Evolutionary conservation across 371 early-diverging fungal species (phyloP), one percentile per base, ranked within the genome.

Genomic region (Lichtheimia hyalospora): DNA sequence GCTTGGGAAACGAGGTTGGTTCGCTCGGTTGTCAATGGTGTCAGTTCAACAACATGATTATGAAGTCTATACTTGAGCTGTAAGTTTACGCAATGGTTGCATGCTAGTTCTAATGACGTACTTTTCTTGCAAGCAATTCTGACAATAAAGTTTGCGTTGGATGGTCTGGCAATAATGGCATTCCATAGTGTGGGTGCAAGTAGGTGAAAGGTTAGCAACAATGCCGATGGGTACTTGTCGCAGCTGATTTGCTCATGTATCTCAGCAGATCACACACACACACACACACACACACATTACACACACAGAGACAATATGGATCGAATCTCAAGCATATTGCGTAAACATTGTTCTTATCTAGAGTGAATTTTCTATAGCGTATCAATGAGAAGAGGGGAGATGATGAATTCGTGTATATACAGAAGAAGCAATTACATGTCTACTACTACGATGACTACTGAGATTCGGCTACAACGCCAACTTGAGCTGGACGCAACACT

Each of bases 401-500:
- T 34, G 34, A 34, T 28, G 21, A 43, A 34, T 34, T 34, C 34
- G 10, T 2, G 2, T 34, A 34, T 34, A 34, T 34, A 34, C 34
- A 34, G 10, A 34, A 34, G 34, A 34, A 34, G 34, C 34, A 10
- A 34, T 34, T 34, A 34, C 10, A 34, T 34, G 34, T 34, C 34
- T 34, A 34, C 10, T 54, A 34, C 34, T 39, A 28, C 8, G 18
- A 16, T 21, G 5, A 13, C 58, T 66, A 66, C 53, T 66, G 68
- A 15, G 60, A 65, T 40, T 86, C 86, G 43, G 83, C 68, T 49
- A 95, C 95, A 41, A 99, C 98, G 62, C 98, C 98, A 43, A 99
- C 99, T 74, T 98, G 94, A 52, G 98, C 96, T 51, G 97, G 94
- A 67, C 99, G 82, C 63, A 99, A 66, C 3, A 98, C 92, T 61